Evolutionary conservation across 176 grass and related monocot genomes (phyloP), one percentile per base, ranked within the genome.

Genomic region (Dactylis glomerata): DNA sequence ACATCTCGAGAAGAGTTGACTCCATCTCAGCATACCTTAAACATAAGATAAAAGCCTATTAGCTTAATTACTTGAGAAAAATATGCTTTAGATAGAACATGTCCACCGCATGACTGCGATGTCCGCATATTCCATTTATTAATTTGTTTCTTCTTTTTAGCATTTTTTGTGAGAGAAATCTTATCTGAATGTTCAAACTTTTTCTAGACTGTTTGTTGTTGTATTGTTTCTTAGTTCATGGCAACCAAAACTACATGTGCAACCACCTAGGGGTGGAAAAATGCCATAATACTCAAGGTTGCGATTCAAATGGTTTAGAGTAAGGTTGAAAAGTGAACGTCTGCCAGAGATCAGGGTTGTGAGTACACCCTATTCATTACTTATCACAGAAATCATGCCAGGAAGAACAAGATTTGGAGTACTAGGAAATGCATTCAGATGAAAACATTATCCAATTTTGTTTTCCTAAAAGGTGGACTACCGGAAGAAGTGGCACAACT

Each of bases 21-120:
- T 99, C 96, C 96, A 96, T 99, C 78, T 99, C 93, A 51, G 86
- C 78, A 89, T 93, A 95, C 90, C 93, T 94, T 69, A 20, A 75
- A 30, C 22, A 32, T 26, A 20, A 73, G 70, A 73, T 73, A 72
- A 85, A 71, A 44, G 3, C 59, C 5, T 28, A 31, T 49, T 73
- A 84, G 36, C 3, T 66, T 5, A 78, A 71, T 42, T 24, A 46
- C 54, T 38, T n/a, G 3, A 33, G 28, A 32, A 64, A 58, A 64
- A 16, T 64, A 0, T 1, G 17, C 15, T 33, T 55, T 64, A 7
- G 12, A 3, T 32, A 63, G 3, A 63, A 31, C 59, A 31, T 63
- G 59, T 31, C 59, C 1, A 63, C 27, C 12, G 31, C 27, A 63
- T 63, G 59, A 63, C 12, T 16, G 5, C 5, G 13, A 63, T 63